Base-by-base conservation (phyloP, 192 early-diverging fungal genomes). In the Mortierella hygrophila region DNA sequence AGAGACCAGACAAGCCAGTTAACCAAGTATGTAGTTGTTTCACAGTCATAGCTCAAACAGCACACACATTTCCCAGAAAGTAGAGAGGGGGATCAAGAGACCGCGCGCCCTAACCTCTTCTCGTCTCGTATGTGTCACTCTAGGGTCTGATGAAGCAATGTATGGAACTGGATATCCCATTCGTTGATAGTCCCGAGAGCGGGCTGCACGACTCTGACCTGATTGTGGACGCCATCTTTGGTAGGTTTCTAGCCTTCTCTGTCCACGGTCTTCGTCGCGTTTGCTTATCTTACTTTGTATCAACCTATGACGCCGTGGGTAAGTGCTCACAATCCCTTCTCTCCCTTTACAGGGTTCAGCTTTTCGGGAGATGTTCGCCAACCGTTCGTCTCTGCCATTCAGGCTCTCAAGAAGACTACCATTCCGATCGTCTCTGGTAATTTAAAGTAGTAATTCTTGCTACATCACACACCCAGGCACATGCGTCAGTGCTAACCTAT, bases 141-240 rank as follows among this genome's bases (percentile, higher is more conserved):
- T 54, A 93, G 90, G 87, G 91, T 9, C 90, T 99, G 37, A 72
- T 93, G 71, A 91, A 38, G n/a, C 98, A 99, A 85, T 94, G 95
- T 75, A 70, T 82, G 8, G 90, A 90, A 23, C 92, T 97, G 47
- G 70, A 91, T 18, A 93, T 97, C 10, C 92, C 94, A 0, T 87
- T 97, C 8, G 89, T 94, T 23, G 78, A 88, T 3, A 72, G 80
- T 38, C 65, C 89, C 4, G 80, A 89, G 6, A 69, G 70, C 11
- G 89, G 84, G 21, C 29, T 96, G 3, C 78, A 75, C 4, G 71
- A 90, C 2, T 78, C 86, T n/a, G 93, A 96, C 79, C 63, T 98
- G 9, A 88, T 99, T 32, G 78, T 99, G 5, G 98, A 99, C 81
- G 96, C 95, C 3, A 82, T 99, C 26, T 99, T 99, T 90, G 97